Evolutionary conservation across 1,284 basidiomycete species (phyloP).

Genomic region (Fomitopsis schrenkii): DNA sequence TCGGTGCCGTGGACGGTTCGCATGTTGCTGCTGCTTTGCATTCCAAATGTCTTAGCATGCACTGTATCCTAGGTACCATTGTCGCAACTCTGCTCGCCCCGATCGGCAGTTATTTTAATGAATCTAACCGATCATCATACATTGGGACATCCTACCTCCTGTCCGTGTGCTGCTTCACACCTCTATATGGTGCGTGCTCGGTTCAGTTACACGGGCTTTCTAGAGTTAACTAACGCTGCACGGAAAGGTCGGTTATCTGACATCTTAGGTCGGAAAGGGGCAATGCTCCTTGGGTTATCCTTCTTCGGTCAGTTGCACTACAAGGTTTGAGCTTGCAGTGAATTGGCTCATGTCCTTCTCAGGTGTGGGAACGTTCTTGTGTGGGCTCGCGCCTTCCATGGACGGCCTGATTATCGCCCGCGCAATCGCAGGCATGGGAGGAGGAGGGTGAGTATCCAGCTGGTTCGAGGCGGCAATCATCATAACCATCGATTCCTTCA

Average conservation of each 20-base stretch:
- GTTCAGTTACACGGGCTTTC: not conserved
- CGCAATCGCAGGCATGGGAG: constrained; percentile 86
- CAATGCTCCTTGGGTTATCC: constrained; percentile 75
- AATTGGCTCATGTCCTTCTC: not conserved
- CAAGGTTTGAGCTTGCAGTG: not conserved
- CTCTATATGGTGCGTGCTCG: constrained; percentile 67
- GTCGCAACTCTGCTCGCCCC: constrained; percentile 76
- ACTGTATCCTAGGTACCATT: constrained; percentile 54
- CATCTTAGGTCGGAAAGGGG: constrained; percentile 82
- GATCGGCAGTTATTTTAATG: constrained; percentile 76
- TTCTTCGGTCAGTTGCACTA: constrained; percentile 62
- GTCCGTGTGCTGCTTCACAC: constrained; percentile 88
- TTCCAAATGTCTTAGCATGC: constrained; percentile 10
- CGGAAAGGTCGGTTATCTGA: constrained; percentile 75
- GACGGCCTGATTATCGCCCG: constrained; percentile 75
- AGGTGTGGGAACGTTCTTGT: constrained; percentile 80
- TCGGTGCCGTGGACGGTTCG: constrained; percentile 78
- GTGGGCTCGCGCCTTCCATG: constrained; percentile 84
- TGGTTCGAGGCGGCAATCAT: constrained; percentile 5
- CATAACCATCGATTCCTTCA: constrained; percentile 22
- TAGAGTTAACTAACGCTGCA: constrained; percentile 5
- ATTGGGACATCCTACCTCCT: constrained; percentile 86
- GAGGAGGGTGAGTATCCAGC: constrained; percentile 63
- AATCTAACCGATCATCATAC: constrained; percentile 79
- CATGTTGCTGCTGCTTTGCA: constrained; percentile 9